These are phyloP conservation scores for Thermochaetoides thermophila DNA, from an alignment of 495 filamentous ascomycete species.

Conservation along the genomic window DNA sequence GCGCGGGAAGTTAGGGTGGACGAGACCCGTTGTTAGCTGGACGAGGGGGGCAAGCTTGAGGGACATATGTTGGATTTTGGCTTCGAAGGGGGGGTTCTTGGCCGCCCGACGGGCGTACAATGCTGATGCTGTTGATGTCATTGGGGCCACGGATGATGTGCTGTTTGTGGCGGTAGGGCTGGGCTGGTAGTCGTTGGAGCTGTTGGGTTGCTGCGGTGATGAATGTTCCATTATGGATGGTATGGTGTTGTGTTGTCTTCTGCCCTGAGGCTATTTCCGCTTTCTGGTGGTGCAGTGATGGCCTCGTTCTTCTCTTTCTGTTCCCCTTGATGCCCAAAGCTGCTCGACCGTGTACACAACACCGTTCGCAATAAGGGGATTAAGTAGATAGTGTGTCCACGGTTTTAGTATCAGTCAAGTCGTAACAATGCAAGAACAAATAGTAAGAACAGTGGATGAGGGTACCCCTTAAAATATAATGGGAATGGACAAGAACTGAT, in stretches of 20 bases:
- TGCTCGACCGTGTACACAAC: no score
- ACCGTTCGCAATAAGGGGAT: no score
- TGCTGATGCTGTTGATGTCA: constrained; percentile 1
- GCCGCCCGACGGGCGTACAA: constrained; percentile 19
- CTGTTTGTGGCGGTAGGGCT: constrained; percentile 3
- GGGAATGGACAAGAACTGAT: not conserved
- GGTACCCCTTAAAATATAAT: not conserved
- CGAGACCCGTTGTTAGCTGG: constrained; percentile 38
- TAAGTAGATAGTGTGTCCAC: no score
- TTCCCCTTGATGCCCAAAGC: no score
- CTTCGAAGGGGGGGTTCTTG: constrained; percentile 21
- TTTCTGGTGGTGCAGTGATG: no score
- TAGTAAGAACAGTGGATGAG: no score
- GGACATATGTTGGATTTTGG: constrained; percentile 31
- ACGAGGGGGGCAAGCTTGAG: constrained; percentile 43
- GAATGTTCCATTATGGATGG: constrained; percentile 9
- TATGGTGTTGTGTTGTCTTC: not conserved
- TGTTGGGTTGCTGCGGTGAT: constrained; percentile 2
- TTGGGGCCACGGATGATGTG: not conserved
- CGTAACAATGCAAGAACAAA: no score
- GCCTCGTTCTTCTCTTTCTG: no score
- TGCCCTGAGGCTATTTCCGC: not conserved
- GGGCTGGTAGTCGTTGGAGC: not conserved
- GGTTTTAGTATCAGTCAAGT: no score
- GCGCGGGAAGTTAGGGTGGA: constrained; percentile 51